These are phyloP conservation scores for Parachaetomium inaequale DNA, from an alignment of 495 filamentous ascomycete species.

Conservation along the genomic window DNA sequence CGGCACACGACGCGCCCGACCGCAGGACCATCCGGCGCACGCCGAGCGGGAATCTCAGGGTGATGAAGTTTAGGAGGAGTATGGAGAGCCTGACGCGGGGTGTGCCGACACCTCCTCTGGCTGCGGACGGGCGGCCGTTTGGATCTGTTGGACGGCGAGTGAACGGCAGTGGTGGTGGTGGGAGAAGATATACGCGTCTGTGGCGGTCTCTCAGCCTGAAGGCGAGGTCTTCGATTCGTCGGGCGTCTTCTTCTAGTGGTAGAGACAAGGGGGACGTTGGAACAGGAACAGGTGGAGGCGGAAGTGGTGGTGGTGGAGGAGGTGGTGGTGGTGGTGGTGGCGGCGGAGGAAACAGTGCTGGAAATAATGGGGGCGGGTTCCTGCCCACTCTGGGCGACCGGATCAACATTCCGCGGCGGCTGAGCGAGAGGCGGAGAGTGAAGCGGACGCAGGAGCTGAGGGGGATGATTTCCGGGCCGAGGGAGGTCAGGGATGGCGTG, in stretches of 20 bases:
- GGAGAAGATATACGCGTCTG: not conserved
- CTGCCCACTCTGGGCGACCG: conserved; percentile 36
- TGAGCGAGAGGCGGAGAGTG: conserved; percentile 61
- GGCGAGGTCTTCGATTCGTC: not conserved
- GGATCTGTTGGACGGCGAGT: not conserved
- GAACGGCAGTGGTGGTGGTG: not conserved
- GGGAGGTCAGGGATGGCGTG: conserved; percentile 49
- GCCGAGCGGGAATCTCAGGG: conserved; percentile 47
- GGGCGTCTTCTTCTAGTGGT: not conserved
- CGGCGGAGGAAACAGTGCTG: conserved; percentile 1
- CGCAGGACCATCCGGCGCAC: conserved; percentile 50
- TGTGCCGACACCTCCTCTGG: conserved; percentile 2
- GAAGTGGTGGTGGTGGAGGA: not conserved
- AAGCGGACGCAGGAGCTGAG: conserved; percentile 62
- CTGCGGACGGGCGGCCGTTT: not conserved
- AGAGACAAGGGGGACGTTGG: too few species aligned
- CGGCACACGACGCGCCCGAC: conserved; percentile 39
- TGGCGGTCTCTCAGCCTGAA: conserved; percentile 6
- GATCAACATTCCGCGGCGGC: conserved; percentile 50
- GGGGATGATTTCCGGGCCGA: conserved; percentile 58
- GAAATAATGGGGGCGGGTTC: conserved; percentile 17
- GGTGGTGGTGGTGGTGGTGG: not conserved
- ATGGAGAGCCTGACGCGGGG: conserved; percentile 33
- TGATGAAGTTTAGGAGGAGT: conserved; percentile 47
- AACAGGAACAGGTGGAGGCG: too few species aligned